phyloP scores from a whole-genome alignment of 805 yeast genomes.

The Sugiyamaella mastotermitis region DNA sequence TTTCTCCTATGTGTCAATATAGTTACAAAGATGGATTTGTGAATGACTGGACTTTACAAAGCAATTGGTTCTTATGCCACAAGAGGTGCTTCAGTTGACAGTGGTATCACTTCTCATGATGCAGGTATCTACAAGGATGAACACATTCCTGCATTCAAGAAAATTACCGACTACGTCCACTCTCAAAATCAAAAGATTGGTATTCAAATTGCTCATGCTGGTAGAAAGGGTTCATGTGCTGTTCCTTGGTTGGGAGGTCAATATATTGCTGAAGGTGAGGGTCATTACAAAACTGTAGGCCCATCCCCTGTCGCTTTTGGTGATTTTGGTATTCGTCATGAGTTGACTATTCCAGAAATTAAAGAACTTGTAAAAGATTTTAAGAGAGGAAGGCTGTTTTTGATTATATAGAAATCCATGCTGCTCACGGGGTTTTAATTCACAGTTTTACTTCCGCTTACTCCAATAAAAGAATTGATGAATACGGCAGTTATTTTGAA shows the following conservation, averaged over 20 bases:
- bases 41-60: constrained; percentile 42
- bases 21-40: constrained; percentile 38
- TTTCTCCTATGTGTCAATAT: constrained; percentile 43
- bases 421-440: constrained; percentile 55
- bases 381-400: constrained; percentile 42
- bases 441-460: constrained; percentile 40
- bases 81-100: constrained; percentile 41
- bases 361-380: constrained; percentile 37
- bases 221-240: constrained; percentile 42
- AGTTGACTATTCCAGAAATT: constrained; percentile 32
- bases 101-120: constrained; percentile 42
- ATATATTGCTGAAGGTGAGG: constrained; percentile 27
- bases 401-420: constrained; percentile 60
- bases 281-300: constrained; percentile 32
- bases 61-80: constrained; percentile 45
- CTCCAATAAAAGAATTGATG: constrained; percentile 50
- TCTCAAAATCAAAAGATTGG: constrained; percentile 40
- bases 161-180: constrained; percentile 39
- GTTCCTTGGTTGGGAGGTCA: constrained; percentile 22
- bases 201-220: constrained; percentile 50
- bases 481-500: constrained; percentile 57
- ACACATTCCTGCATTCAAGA: constrained; percentile 39
- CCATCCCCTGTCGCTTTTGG: constrained; percentile 21
- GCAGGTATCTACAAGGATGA: constrained; percentile 47
- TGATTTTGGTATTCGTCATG: constrained; percentile 20